Evolutionary conservation across 495 filamentous ascomycete species (phyloP).

Genomic region (Cercophora scortea): DNA sequence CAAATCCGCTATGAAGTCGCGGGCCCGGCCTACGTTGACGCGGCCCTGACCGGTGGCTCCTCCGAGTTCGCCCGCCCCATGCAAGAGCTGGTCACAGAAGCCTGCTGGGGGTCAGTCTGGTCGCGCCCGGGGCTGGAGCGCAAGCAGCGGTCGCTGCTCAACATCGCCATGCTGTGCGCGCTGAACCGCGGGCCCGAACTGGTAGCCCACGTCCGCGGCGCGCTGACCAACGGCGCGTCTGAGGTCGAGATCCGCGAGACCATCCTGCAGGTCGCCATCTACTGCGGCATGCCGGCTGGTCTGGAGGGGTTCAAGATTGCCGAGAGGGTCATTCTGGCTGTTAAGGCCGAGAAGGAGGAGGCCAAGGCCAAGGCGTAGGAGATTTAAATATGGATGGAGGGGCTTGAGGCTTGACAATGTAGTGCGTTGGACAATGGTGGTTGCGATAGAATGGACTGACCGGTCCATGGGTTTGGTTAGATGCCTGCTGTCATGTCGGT

Average conservation of each 20-base stretch:
- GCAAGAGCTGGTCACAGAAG: not conserved
- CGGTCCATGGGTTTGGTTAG: too few species aligned
- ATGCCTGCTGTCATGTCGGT: too few species aligned
- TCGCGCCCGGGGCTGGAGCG: not conserved
- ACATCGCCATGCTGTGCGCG: constrained; percentile 1
- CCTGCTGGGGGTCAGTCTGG: not conserved
- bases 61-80: not conserved
- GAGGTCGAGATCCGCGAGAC: not conserved
- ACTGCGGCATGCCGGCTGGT: not conserved
- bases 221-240: not conserved
- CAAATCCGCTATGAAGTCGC: constrained; percentile 1
- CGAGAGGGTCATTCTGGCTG: not conserved
- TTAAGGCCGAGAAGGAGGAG: not conserved
- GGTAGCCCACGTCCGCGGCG: not conserved
- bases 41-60: not conserved
- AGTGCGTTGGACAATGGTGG: too few species aligned
- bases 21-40: not conserved
- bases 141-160: not conserved
- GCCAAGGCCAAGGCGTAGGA: constrained; percentile 12
- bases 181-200: not conserved
- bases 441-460: too few species aligned
- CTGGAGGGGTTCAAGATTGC: constrained; percentile 1
- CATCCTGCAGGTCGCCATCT: not conserved
- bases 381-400: not conserved
- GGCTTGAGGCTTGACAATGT: too few species aligned